phyloP scores from a whole-genome alignment of 2,329 filamentous ascomycete species.

The Magnaporthiopsis rhizophila region DNA sequence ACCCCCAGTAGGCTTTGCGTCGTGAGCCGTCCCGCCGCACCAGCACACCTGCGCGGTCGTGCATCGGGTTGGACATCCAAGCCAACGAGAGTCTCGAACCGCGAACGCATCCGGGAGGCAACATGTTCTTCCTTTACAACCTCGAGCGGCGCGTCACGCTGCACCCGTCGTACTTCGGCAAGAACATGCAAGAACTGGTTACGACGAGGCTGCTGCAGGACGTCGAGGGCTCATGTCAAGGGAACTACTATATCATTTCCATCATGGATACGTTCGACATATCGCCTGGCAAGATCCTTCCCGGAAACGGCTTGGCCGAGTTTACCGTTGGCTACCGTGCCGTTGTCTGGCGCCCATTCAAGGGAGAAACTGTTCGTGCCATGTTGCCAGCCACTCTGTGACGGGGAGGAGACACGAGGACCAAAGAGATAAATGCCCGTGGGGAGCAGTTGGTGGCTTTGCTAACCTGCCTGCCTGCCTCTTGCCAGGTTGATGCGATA shows the following conservation, averaged over 20 bases:
- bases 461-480: slow-evolving; percentile 9
- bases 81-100: no score
- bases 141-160: slow-evolving; percentile 91
- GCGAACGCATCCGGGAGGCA: slow-evolving; percentile 15
- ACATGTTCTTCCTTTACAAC: slow-evolving; percentile 98
- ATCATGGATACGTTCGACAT: slow-evolving; percentile 97
- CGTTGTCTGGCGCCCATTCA: slow-evolving; percentile 96
- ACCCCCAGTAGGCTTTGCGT: no score
- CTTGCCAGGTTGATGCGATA: slow-evolving; percentile 75
- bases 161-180: slow-evolving; percentile 94
- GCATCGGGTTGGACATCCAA: no score
- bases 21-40: no score
- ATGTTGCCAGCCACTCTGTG: slow-evolving; percentile 2
- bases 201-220: slow-evolving; percentile 84
- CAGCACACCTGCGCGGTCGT: no score
- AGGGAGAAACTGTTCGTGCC: slow-evolving; percentile 82
- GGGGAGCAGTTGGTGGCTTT: background rate
- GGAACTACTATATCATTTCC: slow-evolving; percentile 94
- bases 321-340: slow-evolving; percentile 94
- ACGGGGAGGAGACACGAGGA: no score
- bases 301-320: slow-evolving; percentile 84
- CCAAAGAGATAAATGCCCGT: no score
- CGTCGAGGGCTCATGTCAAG: slow-evolving; percentile 90
- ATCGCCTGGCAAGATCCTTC: slow-evolving; percentile 84
- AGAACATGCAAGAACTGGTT: slow-evolving; percentile 86